A percentile compares a stretch with the other conserved stretches of the same genome.
These are phyloP conservation scores for Aspergillus baeticus DNA, from an alignment of 495 filamentous ascomycete species.

Conservation along the genomic window DNA sequence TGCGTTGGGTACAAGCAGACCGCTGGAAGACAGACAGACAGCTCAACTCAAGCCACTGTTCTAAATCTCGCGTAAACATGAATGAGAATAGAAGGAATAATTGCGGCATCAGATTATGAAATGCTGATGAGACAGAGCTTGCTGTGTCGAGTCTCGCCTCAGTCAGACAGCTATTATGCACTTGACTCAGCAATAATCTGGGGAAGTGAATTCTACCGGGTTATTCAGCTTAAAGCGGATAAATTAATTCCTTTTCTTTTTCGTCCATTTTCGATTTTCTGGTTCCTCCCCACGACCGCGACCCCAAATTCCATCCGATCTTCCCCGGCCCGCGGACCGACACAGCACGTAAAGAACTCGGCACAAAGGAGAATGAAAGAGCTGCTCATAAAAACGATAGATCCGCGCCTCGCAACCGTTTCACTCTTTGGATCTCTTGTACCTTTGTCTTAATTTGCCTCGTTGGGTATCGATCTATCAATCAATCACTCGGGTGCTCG, in stretches of 20 bases:
- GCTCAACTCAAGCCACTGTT: too few relatives aligned
- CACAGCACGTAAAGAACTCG: slow-evolving; percentile 8
- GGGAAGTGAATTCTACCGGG: not conserved
- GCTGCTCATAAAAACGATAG: slow-evolving; percentile 19
- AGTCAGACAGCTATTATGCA: not conserved
- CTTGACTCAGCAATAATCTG: not conserved
- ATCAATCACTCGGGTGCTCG: not conserved
- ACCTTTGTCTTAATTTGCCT: not conserved
- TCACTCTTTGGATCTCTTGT: not conserved
- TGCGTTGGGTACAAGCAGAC: slow-evolving; percentile 2
- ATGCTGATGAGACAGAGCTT: not conserved
- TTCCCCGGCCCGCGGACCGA: slow-evolving; percentile 27
- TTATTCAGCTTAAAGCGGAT: not conserved
- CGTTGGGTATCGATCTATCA: not conserved
- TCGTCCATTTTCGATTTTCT: slow-evolving; percentile 16
- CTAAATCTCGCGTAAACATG: not conserved
- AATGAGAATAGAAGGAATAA: not conserved
- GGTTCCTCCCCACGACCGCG: slow-evolving; percentile 17
- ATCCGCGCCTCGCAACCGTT: slow-evolving; percentile 16
- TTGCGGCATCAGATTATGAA: too few relatives aligned
- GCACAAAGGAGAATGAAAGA: slow-evolving; percentile 15
- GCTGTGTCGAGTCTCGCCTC: too few relatives aligned
- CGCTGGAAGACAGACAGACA: not conserved
- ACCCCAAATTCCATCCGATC: slow-evolving; percentile 22
- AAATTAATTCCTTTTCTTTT: slow-evolving; percentile 1